Evolutionary conservation across 208 protist genomes (phyloP).

Genomic region (Spongospora subterranea): DNA sequence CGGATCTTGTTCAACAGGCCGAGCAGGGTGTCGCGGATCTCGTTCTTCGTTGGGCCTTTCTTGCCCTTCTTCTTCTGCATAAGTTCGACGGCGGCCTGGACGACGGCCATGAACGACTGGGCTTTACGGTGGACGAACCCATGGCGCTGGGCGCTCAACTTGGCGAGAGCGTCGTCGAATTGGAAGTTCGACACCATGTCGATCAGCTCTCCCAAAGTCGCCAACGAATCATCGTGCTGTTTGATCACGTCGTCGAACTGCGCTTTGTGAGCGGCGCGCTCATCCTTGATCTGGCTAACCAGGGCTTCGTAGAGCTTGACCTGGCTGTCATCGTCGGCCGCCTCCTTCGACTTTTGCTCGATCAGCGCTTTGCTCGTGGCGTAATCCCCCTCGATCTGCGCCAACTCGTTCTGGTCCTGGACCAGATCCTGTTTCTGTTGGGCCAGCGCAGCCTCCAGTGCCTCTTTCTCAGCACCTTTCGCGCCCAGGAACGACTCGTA

Average conservation of each 20-base stretch:
- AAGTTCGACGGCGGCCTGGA: not conserved
- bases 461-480: not conserved
- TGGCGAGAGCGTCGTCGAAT: not conserved
- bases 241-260: not conserved
- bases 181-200: not conserved
- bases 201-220: not conserved
- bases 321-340: not conserved
- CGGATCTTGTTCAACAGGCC: not conserved
- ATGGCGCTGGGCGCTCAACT: not conserved
- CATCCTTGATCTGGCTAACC: not conserved
- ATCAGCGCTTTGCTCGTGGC: not conserved
- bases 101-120: not conserved
- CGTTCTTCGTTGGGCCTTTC: not conserved
- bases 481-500: not conserved
- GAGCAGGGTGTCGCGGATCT: not conserved
- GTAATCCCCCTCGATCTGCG: not conserved
- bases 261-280: not conserved
- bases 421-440: not conserved
- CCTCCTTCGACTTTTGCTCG: not conserved
- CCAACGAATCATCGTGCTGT: not conserved
- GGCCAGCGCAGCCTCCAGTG: not conserved
- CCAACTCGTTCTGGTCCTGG: not conserved
- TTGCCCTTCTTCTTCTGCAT: no score
- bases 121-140: not conserved
- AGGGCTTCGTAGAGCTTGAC: not conserved